Base-by-base conservation (phyloP, 192 early-diverging fungal species). In the Coemansia sp. region DNA sequence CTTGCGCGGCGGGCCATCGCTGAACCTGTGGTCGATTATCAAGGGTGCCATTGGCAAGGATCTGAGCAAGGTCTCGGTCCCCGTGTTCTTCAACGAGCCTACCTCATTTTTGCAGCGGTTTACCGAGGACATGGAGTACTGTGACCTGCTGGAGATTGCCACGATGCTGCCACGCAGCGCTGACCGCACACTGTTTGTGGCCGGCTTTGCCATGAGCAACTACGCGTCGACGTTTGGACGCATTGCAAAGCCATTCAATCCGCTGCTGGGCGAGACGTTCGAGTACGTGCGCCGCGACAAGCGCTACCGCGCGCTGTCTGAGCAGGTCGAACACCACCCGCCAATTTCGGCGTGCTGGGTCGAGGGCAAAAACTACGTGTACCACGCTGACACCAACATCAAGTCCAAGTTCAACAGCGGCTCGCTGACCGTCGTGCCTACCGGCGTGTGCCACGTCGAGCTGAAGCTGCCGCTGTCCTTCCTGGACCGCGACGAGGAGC, bases 311-410 rank as follows among this genome's bases (percentile, higher is more conserved):
- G 91, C 91, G 62, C 51, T 95, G 44, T 91, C 91, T 0, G 93
- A 95, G 71, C 93, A 95, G 69, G 93, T 95, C 7, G 84, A 82
- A 35, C 93, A 95, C 64, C 93, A 95, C 65, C 93, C 93, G 84
- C 93, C 93, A 6, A 87, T 95, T 45, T 88, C 86, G 28, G 93
- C 93, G 6, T 95, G 91, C 73, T 88, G 88, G 80, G 88, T 88
- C 51, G 93, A 95, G 44, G 88, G 88, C 5, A 81, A 85, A 7
- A 85, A 88, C 70, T 95, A 90, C 62, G 69, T 84, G 25, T 92
- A 91, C 57, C 92, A 87, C 65, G 90, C 91, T 11, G 93, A 95
- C 69, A 89, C 90, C 16, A 89, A 93, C 65, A 89, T 93, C 31
- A 89, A 89, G 62, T 86, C 84, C 57, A 89, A 89, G 70, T 93